Percentiles rank a stretch among this genome's conserved stretches.
These are phyloP conservation scores for Myxozyma neotropica DNA, from an alignment of 805 yeast genomes.

Conservation along the genomic window DNA sequence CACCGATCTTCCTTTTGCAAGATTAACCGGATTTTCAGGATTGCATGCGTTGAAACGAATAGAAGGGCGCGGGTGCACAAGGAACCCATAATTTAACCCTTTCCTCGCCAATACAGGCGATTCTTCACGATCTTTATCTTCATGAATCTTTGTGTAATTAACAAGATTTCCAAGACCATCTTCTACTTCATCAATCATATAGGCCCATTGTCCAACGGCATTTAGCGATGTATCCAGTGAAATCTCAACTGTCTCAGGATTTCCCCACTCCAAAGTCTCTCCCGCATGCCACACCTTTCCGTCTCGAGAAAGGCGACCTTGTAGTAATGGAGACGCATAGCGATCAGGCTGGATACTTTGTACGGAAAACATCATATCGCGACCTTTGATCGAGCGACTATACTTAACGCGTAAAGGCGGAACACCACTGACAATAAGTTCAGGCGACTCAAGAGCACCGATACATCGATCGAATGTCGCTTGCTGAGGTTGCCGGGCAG, in stretches of 20 bases:
- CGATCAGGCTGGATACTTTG: slow-evolving; percentile 34
- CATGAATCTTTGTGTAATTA: slow-evolving; percentile 35
- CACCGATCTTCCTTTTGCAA: slow-evolving; percentile 38
- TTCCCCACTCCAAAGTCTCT: slow-evolving; percentile 42
- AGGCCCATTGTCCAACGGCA: slow-evolving; percentile 57
- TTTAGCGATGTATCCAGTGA: slow-evolving; percentile 49
- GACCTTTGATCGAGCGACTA: slow-evolving; percentile 39
- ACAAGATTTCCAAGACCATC: slow-evolving; percentile 70
- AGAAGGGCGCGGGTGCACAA: slow-evolving; percentile 59
- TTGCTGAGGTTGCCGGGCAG: slow-evolving; percentile 37
- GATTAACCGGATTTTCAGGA: slow-evolving; percentile 39
- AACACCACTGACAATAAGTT: slow-evolving; percentile 67
- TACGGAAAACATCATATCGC: slow-evolving; percentile 37
- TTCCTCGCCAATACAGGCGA: slow-evolving; percentile 42
- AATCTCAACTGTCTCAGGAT: slow-evolving; percentile 46
- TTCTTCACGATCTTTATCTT: slow-evolving; percentile 33
- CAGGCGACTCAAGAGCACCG: slow-evolving; percentile 56
- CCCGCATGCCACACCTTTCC: slow-evolving; percentile 32
- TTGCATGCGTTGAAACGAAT: slow-evolving; percentile 47
- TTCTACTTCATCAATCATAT: slow-evolving; percentile 57
- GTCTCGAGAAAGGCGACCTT: slow-evolving; percentile 29
- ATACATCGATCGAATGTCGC: slow-evolving; percentile 58
- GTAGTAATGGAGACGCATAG: slow-evolving; percentile 36
- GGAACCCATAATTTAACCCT: slow-evolving; percentile 50
- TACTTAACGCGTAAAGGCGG: slow-evolving; percentile 71